phyloP scores from a whole-genome alignment of 441 rosid species.

The Aquilaria agallochum region DNA sequence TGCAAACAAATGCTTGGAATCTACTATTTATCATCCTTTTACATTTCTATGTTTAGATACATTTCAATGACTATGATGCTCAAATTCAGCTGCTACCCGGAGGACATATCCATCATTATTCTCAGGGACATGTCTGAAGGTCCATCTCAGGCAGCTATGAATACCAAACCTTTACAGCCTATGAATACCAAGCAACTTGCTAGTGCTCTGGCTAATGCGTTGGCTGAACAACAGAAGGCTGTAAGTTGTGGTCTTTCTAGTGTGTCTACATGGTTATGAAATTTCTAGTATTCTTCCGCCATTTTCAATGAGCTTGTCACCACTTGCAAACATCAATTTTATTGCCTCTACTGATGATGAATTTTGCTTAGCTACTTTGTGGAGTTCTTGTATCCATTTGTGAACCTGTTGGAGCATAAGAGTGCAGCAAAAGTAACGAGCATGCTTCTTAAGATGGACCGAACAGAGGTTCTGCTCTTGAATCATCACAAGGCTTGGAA shows the following conservation, averaged over 20 bases:
- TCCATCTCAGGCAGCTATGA: conserved; percentile 39
- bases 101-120: conserved; percentile 39
- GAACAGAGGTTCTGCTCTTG: conserved; percentile 51
- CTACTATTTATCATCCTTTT: not conserved
- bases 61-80: not conserved
- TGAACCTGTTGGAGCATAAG: conserved; percentile 46
- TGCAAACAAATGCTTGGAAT: too few species aligned
- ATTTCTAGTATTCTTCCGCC: not conserved
- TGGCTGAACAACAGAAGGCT: conserved; percentile 54
- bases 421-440: conserved; percentile 52
- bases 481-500: conserved; percentile 47
- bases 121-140: conserved; percentile 46
- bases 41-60: not conserved
- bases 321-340: not conserved
- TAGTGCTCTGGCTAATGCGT: conserved; percentile 40
- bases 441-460: conserved; percentile 63
- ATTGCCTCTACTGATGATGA: not conserved
- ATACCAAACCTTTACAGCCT: conserved; percentile 28
- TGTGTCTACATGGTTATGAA: not conserved
- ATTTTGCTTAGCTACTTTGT: conserved; percentile 31
- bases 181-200: conserved; percentile 9
- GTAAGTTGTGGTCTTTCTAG: conserved; percentile 23
- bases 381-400: conserved; percentile 44
- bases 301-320: not conserved
- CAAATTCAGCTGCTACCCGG: conserved; percentile 44